Evolutionary conservation across 768 basidiomycete genomes (phyloP).

Genomic region (Trametes coccinea): DNA sequence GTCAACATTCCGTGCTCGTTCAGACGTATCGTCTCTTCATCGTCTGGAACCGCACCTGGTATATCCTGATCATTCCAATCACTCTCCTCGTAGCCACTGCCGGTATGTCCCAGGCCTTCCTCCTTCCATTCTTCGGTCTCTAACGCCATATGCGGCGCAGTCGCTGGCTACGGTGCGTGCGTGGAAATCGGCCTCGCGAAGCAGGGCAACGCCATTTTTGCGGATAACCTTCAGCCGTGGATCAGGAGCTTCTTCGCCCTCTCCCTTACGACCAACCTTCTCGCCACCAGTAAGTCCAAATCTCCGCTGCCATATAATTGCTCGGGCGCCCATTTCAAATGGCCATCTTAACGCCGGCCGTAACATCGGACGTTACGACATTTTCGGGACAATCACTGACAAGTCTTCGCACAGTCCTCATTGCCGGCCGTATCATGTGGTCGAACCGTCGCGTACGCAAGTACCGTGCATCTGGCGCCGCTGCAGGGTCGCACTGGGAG

Average conservation of each 20-base stretch:
- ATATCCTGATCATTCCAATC: constrained; percentile 12
- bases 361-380: neutral
- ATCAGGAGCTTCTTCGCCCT: constrained; percentile 20
- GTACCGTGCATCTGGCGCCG: constrained; percentile 7
- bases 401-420: constrained; percentile 8
- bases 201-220: constrained; percentile 13
- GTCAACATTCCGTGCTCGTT: too few relatives aligned
- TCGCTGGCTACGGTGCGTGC: constrained; percentile 20
- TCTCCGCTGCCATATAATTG: too few relatives aligned
- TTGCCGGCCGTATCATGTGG: constrained; percentile 20
- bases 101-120: neutral
- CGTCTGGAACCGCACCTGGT: constrained; percentile 15
- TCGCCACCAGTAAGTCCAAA: constrained; percentile 9
- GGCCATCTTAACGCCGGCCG: neutral
- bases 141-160: neutral
- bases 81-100: constrained; percentile 16
- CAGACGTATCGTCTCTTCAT: constrained; percentile 17
- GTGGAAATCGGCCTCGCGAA: constrained; percentile 15
- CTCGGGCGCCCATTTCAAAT: neutral
- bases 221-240: constrained; percentile 16
- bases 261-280: constrained; percentile 19
- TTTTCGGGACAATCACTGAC: neutral
- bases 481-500: constrained; percentile 11
- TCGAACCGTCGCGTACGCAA: constrained; percentile 13
- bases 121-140: too few relatives aligned